Evolutionary conservation across 108 stramenopile species (phyloP), one percentile per base, ranked within the genome.

Genomic region (Tribonema minus): DNA sequence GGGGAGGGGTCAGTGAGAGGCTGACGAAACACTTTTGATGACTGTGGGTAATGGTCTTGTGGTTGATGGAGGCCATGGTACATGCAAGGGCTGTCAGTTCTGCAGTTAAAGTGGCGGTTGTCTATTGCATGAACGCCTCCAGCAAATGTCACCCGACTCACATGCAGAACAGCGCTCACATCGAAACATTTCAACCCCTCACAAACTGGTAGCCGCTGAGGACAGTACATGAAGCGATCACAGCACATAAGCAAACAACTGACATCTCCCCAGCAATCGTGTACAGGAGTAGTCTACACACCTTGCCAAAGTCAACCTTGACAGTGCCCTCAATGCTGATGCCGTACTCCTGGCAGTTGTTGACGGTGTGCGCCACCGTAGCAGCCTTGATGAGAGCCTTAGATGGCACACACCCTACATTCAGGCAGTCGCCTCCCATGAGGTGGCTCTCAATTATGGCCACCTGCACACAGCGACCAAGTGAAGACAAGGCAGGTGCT

Each of bases 361-460:
- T 68, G 6, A 91, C 89, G 71, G 92, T 87, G 32, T 86, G 58
- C 28, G 91, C 75, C 15, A 89, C 78, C 69, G 84, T 85, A 9
- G 94, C 93, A 36, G 88, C 89, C 58, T 89, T 86, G 33, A 97
- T 73, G 68, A 97, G 86, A 0, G 94, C 94, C 85, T 97, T 97
- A 67, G 88, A 89, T 1, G 96, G 96, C 36, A 97, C 94, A 83
- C 96, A 97, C 58, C 96, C 96, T 0, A 92, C 91, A 81, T 92
- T 92, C n/a, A 92, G 82, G 72, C 90, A 92, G 82, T 95, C 94
- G 26, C 94, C 94, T 54, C 94, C 94, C 63, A 93, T 72, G 58
- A 91, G 66, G 73, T 91, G 83, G 61, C 80, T 89, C 86, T 95
- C 94, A 59, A 95, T 92, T 63, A 95, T 61, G 23, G 92, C 92